phyloP scores from a whole-genome alignment of 768 basidiomycete genomes.

The Lactifluus volemus region DNA sequence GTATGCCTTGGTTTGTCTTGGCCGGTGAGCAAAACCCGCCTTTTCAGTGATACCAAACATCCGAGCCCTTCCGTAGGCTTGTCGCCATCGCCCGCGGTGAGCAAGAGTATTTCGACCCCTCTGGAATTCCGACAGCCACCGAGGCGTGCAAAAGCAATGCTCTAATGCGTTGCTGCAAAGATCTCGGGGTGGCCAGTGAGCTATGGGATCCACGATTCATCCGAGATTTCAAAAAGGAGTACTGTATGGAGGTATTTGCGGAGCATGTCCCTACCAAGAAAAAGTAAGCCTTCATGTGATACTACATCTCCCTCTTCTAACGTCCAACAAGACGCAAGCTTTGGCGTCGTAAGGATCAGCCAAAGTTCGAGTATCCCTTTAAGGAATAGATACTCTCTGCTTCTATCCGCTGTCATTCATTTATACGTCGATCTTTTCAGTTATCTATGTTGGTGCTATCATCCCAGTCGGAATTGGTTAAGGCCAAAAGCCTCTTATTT shows the following conservation, averaged over 20 bases:
- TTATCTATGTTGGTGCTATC: not conserved
- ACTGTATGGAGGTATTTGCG: constrained; percentile 79
- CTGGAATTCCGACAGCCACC: constrained; percentile 85
- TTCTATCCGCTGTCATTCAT: not conserved
- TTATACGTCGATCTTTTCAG: not conserved
- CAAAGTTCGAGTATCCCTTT: constrained; percentile 83
- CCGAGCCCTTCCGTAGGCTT: constrained; percentile 39
- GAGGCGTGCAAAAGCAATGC: constrained; percentile 97
- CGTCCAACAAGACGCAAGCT: constrained; percentile 63
- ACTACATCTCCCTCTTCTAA: not conserved
- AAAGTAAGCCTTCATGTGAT: constrained; percentile 53
- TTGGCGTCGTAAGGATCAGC: constrained; percentile 82
- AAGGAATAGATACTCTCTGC: constrained; percentile 44
- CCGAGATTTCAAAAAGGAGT: constrained; percentile 77
- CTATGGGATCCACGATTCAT: constrained; percentile 98
- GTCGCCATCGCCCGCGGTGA: constrained; percentile 90
- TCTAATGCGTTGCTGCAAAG: constrained; percentile 95
- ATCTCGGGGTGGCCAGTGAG: constrained; percentile 91
- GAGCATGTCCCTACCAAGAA: constrained; percentile 82
- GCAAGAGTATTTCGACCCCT: constrained; percentile 92
- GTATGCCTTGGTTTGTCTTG: constrained; percentile 90
- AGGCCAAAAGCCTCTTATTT: not conserved
- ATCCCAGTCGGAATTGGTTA: not conserved
- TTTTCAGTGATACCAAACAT: not conserved
- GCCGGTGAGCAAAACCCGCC: constrained; percentile 48